Evolutionary conservation across 177 flowering plant species (phyloP).

Genomic region (Vitis hybrid): DNA sequence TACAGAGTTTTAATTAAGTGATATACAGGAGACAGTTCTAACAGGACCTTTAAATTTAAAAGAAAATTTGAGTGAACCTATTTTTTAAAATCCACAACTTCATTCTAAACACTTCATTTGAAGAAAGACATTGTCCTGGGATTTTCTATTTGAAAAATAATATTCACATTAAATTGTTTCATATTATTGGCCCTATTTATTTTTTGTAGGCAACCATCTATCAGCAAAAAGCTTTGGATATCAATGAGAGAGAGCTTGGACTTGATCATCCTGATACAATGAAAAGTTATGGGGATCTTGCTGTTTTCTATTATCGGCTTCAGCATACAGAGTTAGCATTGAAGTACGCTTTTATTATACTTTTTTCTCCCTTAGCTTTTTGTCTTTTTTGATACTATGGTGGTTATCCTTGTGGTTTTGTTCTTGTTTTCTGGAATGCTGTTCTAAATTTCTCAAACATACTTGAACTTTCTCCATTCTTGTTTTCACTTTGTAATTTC

Average conservation of each 20-base stretch:
- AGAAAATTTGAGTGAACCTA: background rate
- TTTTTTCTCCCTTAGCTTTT: no score
- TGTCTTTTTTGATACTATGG: background rate
- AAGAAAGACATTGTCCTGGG: no score
- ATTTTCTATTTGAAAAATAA: background rate
- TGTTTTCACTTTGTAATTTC: background rate
- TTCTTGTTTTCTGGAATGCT: background rate
- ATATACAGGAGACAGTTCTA: background rate
- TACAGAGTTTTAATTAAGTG: background rate
- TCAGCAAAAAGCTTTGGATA: conserved; percentile 92
- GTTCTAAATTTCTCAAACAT: background rate
- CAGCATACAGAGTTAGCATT: conserved; percentile 92
- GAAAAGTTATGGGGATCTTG: conserved; percentile 96
- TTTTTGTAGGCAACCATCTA: conserved; percentile 76
- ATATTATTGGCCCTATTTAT: background rate
- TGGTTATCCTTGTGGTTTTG: background rate
- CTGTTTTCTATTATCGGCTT: conserved; percentile 91
- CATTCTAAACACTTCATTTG: no score
- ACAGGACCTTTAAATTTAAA: background rate
- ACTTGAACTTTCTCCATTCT: conserved; percentile 2
- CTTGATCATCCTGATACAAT: conserved; percentile 98
- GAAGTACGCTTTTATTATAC: conserved; percentile 50
- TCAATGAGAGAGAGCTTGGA: conserved; percentile 96
- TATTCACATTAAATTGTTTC: background rate
- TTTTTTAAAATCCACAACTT: background rate